A percentile compares a stretch with the other conserved stretches of the same genome.
These are phyloP conservation scores for Aspergillus candidus DNA, from an alignment of 2,329 filamentous ascomycete species.

Conservation along the genomic window DNA sequence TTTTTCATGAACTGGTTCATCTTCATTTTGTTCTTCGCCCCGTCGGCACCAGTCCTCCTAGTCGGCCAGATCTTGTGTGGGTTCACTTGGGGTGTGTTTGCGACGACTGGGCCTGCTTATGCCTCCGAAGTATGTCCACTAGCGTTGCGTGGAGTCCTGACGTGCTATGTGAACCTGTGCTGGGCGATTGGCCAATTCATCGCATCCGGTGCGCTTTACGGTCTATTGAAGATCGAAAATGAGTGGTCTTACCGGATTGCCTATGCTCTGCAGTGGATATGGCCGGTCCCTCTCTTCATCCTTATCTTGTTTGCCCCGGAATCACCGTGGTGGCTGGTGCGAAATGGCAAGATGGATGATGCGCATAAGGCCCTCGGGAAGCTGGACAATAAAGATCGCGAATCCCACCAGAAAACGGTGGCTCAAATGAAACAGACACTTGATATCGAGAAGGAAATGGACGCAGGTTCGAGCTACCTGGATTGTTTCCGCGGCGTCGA, in stretches of 20 bases:
- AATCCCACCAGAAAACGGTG: conserved; percentile 21
- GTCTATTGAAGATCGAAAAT: conserved; percentile 23
- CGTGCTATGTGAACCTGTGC: conserved; percentile 36
- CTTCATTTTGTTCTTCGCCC: conserved; percentile 48
- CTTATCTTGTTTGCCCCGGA: conserved; percentile 21
- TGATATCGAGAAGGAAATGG: conserved; percentile 25
- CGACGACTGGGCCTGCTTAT: conserved; percentile 23
- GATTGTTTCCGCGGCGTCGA: conserved; percentile 30
- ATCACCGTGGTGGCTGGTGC: conserved; percentile 23
- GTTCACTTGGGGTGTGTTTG: conserved; percentile 34
- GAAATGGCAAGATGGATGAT: conserved; percentile 18
- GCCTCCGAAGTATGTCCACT: conserved; percentile 25
- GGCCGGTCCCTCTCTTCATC: conserved; percentile 19
- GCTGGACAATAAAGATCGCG: conserved; percentile 6
- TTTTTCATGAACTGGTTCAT: conserved; percentile 40
- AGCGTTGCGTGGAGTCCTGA: conserved; percentile 26
- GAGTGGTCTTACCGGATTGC: conserved; percentile 36
- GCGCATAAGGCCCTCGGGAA: conserved; percentile 4
- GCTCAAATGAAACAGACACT: conserved; percentile 36
- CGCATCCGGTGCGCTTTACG: conserved; percentile 24
- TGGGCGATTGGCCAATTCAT: conserved; percentile 31
- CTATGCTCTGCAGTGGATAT: conserved; percentile 27
- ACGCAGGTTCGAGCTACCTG: conserved; percentile 23
- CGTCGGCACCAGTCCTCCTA: conserved; percentile 39
- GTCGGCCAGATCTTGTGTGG: conserved; percentile 45